Evolutionary conservation across 345 rosid genomes (phyloP), one percentile per base, ranked within the genome.

Genomic region (Populus deltoides): DNA sequence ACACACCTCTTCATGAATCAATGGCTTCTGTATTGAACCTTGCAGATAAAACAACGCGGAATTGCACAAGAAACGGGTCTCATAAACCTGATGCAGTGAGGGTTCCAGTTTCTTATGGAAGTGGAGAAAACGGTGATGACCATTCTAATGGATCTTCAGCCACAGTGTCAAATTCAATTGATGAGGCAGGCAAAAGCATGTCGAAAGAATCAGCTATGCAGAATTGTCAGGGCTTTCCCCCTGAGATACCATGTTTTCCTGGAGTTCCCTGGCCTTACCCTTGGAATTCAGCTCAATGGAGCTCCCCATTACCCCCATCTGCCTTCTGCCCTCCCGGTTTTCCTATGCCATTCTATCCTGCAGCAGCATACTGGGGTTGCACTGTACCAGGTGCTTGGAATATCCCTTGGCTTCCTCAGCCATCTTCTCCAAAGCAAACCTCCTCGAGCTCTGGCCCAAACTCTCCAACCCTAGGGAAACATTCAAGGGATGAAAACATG

Each of bases 401-500:
- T 75, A 72, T 80, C 78, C 84, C 91, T 0, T 90, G 97, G 98
- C 75, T 89, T 82, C 85, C 94, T 49, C 98, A 89, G 73, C 88
- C 95, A 77, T 75, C 88, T 67, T 90, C 94, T 68, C 90, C 93
- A 22, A 86, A 67, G 57, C 86, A 77, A 63, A 75, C 80, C 4
- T 55, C 71, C 24, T 74, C 83, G 1, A 80, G 78, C 17, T 89
- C 97, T 0, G 82, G 86, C 77, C 97, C 97, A 1, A 90, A 90
- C 73, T 92, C 93, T 39, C 96, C 96, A 25, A 94, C 94, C 57
- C 75, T 94, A 62, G 98, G 98, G 65, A 94, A 94, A 74, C 98
- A 94, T 88, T 93, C 92, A 27, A 88, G 98, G 45, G 98, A 94
- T 24, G 95, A 90, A 74, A 87, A 36, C 80, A 13, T 39, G 29